A percentile compares a stretch with the other conserved stretches of the same genome.
phyloP scores from a whole-genome alignment of 768 basidiomycete genomes.

The Mycena amicta region DNA sequence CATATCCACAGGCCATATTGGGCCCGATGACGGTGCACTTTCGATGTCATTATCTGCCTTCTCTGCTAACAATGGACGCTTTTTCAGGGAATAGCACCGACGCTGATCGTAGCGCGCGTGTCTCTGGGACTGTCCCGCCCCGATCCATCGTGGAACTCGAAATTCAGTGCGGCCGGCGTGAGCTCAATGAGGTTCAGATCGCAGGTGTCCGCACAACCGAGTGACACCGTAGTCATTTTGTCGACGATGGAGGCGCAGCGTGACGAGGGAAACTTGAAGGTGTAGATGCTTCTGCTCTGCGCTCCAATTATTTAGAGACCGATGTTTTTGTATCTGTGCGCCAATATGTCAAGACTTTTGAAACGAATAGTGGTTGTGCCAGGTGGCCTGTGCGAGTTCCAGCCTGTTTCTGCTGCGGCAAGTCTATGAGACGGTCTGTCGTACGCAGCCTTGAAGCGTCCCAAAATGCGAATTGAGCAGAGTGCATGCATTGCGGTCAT shows the following conservation, averaged over 20 bases:
- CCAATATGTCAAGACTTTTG: too few species aligned
- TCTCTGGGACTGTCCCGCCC: slow-evolving; percentile 9
- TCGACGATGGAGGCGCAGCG: not conserved
- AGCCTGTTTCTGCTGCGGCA: too few species aligned
- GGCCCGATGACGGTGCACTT: slow-evolving; percentile 5
- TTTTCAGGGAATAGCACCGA: slow-evolving; percentile 11
- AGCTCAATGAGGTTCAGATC: not conserved
- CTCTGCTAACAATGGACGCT: not conserved
- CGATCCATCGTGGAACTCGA: slow-evolving; percentile 4
- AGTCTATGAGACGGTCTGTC: not conserved
- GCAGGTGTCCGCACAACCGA: not conserved
- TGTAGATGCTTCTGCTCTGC: too few species aligned
- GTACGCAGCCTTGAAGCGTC: not conserved
- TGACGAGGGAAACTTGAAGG: not conserved
- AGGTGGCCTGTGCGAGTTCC: too few species aligned
- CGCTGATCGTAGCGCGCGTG: slow-evolving; percentile 6
- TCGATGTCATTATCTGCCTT: not conserved
- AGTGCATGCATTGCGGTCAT: not conserved
- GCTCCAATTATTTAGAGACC: too few species aligned
- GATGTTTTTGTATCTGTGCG: too few species aligned
- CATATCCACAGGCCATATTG: slow-evolving; percentile 5
- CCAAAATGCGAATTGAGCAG: not conserved
- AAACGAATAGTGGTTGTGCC: too few species aligned
- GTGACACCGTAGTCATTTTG: not conserved
- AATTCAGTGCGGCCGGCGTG: not conserved